A percentile compares a stretch with the other conserved stretches of the same genome.
Evolutionary conservation across 1,284 basidiomycete genomes (phyloP).

Genomic region (Apiotrichum brassicae): DNA sequence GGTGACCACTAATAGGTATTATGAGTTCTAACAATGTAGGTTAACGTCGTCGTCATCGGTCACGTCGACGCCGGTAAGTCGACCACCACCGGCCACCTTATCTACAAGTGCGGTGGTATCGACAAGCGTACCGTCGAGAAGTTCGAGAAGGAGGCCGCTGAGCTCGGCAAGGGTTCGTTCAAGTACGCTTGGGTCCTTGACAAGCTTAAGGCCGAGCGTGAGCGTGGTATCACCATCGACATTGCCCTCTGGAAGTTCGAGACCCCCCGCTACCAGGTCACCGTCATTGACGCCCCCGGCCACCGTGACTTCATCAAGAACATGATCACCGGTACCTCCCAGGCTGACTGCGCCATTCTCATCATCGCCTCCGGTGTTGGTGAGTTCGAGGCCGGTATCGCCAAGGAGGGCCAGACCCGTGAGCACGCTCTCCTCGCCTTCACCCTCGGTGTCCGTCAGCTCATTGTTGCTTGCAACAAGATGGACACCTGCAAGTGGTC

Average conservation of each 20-base stretch:
- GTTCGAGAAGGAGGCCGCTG: slow-evolving; percentile 99
- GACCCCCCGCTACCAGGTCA: slow-evolving; percentile 82
- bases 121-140: slow-evolving; percentile 99
- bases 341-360: slow-evolving; percentile 99
- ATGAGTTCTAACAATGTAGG: too few relatives aligned
- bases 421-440: slow-evolving; percentile 99
- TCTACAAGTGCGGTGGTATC: slow-evolving; percentile 99
- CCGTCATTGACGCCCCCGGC: slow-evolving; percentile 86
- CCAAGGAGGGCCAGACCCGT: slow-evolving; percentile 99
- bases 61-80: slow-evolving; percentile 12
- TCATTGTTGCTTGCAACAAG: slow-evolving; percentile 97
- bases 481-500: slow-evolving; percentile 64
- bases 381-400: slow-evolving; percentile 99
- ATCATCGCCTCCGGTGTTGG: slow-evolving; percentile 99
- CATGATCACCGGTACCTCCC: slow-evolving; percentile 99
- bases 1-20: too few relatives aligned
- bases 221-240: slow-evolving; percentile 99
- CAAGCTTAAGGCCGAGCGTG: slow-evolving; percentile 97
- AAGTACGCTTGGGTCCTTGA: slow-evolving; percentile 99
- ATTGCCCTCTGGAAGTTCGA: slow-evolving; percentile 98
- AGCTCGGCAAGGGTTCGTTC: slow-evolving; percentile 97
- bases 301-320: slow-evolving; percentile 99
- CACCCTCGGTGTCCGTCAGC: slow-evolving; percentile 99
- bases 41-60: slow-evolving; percentile 63
- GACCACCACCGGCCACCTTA: slow-evolving; percentile 83